Evolutionary conservation across 2,329 filamentous ascomycete genomes (phyloP).

Genomic region (Colletotrichum godetiae): DNA sequence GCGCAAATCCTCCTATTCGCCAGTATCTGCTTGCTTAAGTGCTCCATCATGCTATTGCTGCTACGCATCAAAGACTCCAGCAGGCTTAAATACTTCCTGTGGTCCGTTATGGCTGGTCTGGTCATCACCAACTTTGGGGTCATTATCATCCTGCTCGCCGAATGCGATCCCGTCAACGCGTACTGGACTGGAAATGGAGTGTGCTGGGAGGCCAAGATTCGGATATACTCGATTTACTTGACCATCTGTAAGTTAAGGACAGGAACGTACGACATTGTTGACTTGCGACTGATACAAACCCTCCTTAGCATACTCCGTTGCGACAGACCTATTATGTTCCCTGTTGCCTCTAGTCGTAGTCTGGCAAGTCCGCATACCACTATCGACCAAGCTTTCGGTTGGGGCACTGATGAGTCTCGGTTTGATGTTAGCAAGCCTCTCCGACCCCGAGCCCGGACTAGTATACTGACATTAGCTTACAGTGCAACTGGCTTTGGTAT

Average conservation of each 20-base stretch:
- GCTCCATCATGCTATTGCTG: slow-evolving; percentile 54
- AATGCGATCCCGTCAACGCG: slow-evolving; percentile 44
- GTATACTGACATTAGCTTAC: neutral
- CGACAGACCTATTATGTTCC: slow-evolving; percentile 42
- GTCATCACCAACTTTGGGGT: slow-evolving; percentile 45
- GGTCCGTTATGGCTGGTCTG: slow-evolving; percentile 44
- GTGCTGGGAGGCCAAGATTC: slow-evolving; percentile 46
- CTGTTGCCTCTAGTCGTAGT: slow-evolving; percentile 46
- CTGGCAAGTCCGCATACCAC: slow-evolving; percentile 46
- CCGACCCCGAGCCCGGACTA: neutral
- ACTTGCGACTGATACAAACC: neutral
- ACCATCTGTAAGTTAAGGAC: slow-evolving; percentile 41
- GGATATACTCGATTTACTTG: slow-evolving; percentile 47
- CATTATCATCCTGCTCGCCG: slow-evolving; percentile 47
- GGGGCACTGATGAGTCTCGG: slow-evolving; percentile 49
- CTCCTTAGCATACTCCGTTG: slow-evolving; percentile 39
- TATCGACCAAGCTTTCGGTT: slow-evolving; percentile 44
- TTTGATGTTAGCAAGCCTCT: slow-evolving; percentile 28
- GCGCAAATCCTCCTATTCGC: slow-evolving; percentile 54
- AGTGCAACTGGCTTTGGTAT: slow-evolving; percentile 43
- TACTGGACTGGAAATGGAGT: slow-evolving; percentile 45
- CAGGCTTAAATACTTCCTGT: slow-evolving; percentile 45
- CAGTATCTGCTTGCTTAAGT: slow-evolving; percentile 52
- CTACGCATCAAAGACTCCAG: slow-evolving; percentile 53
- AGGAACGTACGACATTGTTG: too few species aligned